Percentiles rank a stretch among this genome's conserved stretches.
These are phyloP conservation scores for Cadophora sp. DNA, from an alignment of 2,329 filamentous ascomycete genomes.

Conservation along the genomic window DNA sequence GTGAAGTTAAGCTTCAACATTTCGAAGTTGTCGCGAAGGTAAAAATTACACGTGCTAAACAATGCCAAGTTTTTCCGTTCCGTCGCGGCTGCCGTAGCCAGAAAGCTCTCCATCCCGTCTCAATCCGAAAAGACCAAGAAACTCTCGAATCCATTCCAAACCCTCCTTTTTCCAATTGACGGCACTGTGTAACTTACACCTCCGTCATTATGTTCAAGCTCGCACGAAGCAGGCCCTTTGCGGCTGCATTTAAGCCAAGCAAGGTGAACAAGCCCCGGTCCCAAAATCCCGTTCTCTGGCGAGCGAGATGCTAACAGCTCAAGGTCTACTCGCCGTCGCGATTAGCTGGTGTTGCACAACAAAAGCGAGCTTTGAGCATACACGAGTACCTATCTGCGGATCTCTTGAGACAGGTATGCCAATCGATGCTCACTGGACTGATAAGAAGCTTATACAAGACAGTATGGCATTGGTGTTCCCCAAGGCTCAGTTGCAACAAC, in stretches of 20 bases:
- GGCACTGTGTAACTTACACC: slow-evolving; percentile 35
- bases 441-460: slow-evolving; percentile 43
- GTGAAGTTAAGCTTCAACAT: neutral
- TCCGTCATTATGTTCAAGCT: slow-evolving; percentile 81
- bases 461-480: slow-evolving; percentile 96
- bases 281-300: slow-evolving; percentile 13
- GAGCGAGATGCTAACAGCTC: slow-evolving; percentile 42
- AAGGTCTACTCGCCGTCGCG: slow-evolving; percentile 57
- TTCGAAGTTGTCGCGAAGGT: slow-evolving; percentile 14
- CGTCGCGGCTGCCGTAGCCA: slow-evolving; percentile 28
- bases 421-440: neutral
- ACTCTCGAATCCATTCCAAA: slow-evolving; percentile 29
- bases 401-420: slow-evolving; percentile 74
- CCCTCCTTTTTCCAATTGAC: slow-evolving; percentile 37
- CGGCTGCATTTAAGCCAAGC: slow-evolving; percentile 78
- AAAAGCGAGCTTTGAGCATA: slow-evolving; percentile 93
- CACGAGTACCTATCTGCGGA: slow-evolving; percentile 98
- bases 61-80: slow-evolving; percentile 10
- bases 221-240: slow-evolving; percentile 80
- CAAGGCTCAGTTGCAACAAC: slow-evolving; percentile 85
- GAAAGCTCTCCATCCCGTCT: slow-evolving; percentile 31
- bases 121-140: slow-evolving; percentile 34
- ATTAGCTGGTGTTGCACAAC: slow-evolving; percentile 69
- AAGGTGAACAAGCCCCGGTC: slow-evolving; percentile 62
- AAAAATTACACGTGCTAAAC: slow-evolving; percentile 32